Conservation (phyloP, 2,329 filamentous ascomycete species). For the Phaeomoniella chlamydospora region DNA sequence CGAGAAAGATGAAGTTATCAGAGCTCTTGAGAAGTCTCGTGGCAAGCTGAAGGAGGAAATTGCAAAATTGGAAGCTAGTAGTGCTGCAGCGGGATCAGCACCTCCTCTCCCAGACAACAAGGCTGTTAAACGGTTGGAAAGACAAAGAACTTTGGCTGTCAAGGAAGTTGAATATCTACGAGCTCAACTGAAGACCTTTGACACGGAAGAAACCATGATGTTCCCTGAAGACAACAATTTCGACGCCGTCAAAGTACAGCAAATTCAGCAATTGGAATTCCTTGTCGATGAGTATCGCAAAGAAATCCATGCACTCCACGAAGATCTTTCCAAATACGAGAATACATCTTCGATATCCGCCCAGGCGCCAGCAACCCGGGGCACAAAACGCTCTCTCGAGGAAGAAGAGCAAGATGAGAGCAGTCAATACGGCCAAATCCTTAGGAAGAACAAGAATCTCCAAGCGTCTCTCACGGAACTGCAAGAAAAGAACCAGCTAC, state of each 20-base stretch:
- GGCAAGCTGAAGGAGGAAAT: conserved; percentile 50
- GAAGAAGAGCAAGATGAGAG: conserved; percentile 38
- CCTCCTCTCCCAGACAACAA: conserved; percentile 41
- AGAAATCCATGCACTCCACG: conserved; percentile 61
- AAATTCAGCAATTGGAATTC: conserved; percentile 70
- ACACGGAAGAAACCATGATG: conserved; percentile 77
- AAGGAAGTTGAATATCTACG: conserved; percentile 93
- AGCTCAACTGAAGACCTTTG: conserved; percentile 77
- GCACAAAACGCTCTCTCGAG: conserved; percentile 51
- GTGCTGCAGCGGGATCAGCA: conserved; percentile 8
- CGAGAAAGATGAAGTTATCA: conserved; percentile 64
- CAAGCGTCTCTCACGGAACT: conserved; percentile 61
- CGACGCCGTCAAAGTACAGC: conserved; percentile 58
- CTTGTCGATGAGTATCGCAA: conserved; percentile 74
- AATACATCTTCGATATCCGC: conserved; percentile 15
- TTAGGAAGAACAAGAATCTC: conserved; percentile 75
- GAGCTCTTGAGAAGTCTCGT: conserved; percentile 56
- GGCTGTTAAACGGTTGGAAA: conserved; percentile 60
- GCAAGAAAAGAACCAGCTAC: conserved; percentile 54
- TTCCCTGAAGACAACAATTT: conserved; percentile 50
- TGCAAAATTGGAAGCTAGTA: conserved; percentile 48
- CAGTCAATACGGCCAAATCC: conserved; percentile 62
- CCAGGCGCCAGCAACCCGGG: conserved; percentile 18
- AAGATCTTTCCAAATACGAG: conserved; percentile 58
- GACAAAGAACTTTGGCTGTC: conserved; percentile 69